Conservation (phyloP, 495 filamentous ascomycete genomes). For the Halenospora varia region DNA sequence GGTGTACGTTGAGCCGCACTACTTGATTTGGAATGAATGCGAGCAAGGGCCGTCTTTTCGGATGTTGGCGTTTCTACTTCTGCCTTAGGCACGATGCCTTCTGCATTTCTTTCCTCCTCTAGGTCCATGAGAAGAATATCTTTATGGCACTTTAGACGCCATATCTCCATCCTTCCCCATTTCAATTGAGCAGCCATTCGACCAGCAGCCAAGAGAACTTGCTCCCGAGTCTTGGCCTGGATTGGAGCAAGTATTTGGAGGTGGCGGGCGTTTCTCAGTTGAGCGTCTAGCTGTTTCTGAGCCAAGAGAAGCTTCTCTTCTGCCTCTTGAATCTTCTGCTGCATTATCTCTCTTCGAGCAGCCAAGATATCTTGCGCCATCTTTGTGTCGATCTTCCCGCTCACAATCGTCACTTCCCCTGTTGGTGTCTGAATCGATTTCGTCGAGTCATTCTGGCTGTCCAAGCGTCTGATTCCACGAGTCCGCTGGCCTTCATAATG, state of each 20-base stretch:
- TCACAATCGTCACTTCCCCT: slow-evolving; percentile 64
- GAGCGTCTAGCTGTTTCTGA: slow-evolving; percentile 72
- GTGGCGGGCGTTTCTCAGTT: slow-evolving; percentile 89
- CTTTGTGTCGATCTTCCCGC: slow-evolving; percentile 69
- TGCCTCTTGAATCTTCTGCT: slow-evolving; percentile 74
- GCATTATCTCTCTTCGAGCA: slow-evolving; percentile 77
- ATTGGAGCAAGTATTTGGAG: slow-evolving; percentile 86
- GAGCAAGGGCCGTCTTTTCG: slow-evolving; percentile 15
- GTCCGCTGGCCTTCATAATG: slow-evolving; percentile 80
- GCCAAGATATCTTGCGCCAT: slow-evolving; percentile 78
- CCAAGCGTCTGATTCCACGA: slow-evolving; percentile 66
- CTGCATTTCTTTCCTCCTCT: slow-evolving; percentile 57
- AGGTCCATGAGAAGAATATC: slow-evolving; percentile 84
- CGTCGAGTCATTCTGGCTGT: slow-evolving; percentile 45
- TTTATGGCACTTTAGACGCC: slow-evolving; percentile 84
- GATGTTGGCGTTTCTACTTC: slow-evolving; percentile 15
- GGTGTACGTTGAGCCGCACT: slow-evolving; percentile 29
- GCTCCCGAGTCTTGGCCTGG: slow-evolving; percentile 78
- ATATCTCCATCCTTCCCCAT: slow-evolving; percentile 90
- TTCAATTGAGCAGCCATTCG: slow-evolving; percentile 85
- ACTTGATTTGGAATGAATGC: slow-evolving; percentile 21
- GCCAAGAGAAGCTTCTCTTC: slow-evolving; percentile 73
- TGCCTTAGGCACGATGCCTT: slow-evolving; percentile 1
- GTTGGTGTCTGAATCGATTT: slow-evolving; percentile 63
- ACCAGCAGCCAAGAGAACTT: slow-evolving; percentile 78